These are phyloP conservation scores for Dalbergia oliveri DNA, from an alignment of 306 rosid genomes.

Conservation along the genomic window DNA sequence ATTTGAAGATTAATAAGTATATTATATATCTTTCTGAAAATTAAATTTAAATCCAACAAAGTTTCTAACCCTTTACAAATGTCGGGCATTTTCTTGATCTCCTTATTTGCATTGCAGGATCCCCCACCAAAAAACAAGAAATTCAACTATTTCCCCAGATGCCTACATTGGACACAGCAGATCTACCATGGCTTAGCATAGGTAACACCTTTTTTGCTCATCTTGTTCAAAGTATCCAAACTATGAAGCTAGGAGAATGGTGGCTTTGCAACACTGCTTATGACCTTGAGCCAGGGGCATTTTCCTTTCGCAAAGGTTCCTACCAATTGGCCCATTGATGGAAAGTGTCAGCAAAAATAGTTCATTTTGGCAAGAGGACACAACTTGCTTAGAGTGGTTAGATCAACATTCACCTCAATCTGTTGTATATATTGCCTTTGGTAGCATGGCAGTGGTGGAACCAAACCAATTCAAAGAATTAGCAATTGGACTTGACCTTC, in stretches of 20 bases:
- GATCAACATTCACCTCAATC: slow-evolving; percentile 31
- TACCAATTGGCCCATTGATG: slow-evolving; percentile 41
- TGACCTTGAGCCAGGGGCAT: slow-evolving; percentile 32
- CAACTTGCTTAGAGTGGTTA: slow-evolving; percentile 12
- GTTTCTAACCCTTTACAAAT: too few relatives aligned
- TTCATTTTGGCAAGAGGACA: slow-evolving; percentile 30
- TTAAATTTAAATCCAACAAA: too few relatives aligned
- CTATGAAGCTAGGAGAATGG: slow-evolving; percentile 14
- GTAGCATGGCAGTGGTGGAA: background rate
- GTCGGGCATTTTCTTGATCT: too few relatives aligned
- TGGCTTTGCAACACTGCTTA: slow-evolving; percentile 42
- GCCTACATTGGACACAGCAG: background rate
- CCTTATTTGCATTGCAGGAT: slow-evolving; percentile 2
- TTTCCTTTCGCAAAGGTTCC: slow-evolving; percentile 22
- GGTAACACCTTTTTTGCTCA: background rate
- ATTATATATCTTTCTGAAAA: too few relatives aligned
- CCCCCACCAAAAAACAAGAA: slow-evolving; percentile 7
- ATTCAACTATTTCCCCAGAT: slow-evolving; percentile 2
- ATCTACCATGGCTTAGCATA: background rate
- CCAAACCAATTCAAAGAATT: slow-evolving; percentile 31
- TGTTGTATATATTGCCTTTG: slow-evolving; percentile 27
- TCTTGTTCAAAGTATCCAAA: background rate
- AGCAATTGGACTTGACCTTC: slow-evolving; percentile 30
- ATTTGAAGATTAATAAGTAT: too few relatives aligned
- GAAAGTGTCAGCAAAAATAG: background rate